Percentiles rank a stretch among this genome's conserved stretches.
phyloP scores from a whole-genome alignment of 371 early-diverging fungal species.

The Choanephora cucurbitarum region DNA sequence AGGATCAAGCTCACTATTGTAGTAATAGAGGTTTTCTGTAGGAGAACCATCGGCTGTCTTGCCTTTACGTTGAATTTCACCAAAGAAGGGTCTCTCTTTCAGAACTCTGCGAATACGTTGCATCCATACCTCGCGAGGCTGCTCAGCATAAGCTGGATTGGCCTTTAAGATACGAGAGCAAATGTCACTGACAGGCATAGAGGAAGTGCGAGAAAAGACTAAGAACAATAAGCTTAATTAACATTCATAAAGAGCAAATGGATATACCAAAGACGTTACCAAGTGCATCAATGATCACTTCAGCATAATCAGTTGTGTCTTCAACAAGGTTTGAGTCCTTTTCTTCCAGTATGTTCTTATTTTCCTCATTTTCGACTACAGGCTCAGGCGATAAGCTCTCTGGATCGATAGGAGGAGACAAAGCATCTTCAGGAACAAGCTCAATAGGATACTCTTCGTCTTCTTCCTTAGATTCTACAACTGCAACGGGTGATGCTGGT shows the following conservation, averaged over 20 bases:
- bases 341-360: conserved; percentile 8
- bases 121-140: conserved; percentile 40
- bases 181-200: conserved; percentile 54
- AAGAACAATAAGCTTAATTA: not conserved
- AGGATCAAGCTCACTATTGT: conserved; percentile 60
- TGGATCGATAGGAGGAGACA: conserved; percentile 12
- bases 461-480: conserved; percentile 1
- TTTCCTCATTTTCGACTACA: conserved; percentile 5
- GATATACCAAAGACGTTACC: conserved; percentile 29
- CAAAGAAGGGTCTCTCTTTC: conserved; percentile 49
- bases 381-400: conserved; percentile 15
- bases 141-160: conserved; percentile 35
- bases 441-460: conserved; percentile 14
- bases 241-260: not conserved
- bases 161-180: conserved; percentile 48
- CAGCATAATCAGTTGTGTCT: conserved; percentile 33
- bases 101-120: conserved; percentile 38
- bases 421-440: conserved; percentile 12
- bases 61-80: conserved; percentile 64
- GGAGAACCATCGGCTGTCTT: conserved; percentile 68
- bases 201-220: conserved; percentile 52
- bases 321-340: conserved; percentile 12
- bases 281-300: conserved; percentile 51
- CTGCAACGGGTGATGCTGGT: not conserved
- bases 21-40: conserved; percentile 62